These are phyloP conservation scores for Alternaria sp. DNA, from an alignment of 2,329 filamentous ascomycete species.

Conservation along the genomic window DNA sequence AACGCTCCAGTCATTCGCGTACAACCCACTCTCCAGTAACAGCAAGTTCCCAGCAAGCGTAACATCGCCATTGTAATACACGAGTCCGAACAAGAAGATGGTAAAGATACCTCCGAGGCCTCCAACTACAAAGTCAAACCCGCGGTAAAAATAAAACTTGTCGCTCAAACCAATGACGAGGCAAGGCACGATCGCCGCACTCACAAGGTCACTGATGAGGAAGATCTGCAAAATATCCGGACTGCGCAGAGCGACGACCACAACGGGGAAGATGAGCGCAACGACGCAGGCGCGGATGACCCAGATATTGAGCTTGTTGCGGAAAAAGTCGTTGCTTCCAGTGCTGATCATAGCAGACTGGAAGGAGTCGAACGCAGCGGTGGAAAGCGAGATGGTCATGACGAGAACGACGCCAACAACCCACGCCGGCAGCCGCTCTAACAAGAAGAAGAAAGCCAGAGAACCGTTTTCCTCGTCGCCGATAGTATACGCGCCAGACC, in stretches of 20 bases:
- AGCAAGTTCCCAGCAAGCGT: slow-evolving; percentile 71
- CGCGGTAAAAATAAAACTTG: slow-evolving; percentile 74
- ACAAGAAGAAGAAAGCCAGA: slow-evolving; percentile 77
- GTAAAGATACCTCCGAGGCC: slow-evolving; percentile 79
- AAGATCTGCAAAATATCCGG: slow-evolving; percentile 82
- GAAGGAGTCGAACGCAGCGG: slow-evolving; percentile 79
- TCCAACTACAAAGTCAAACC: slow-evolving; percentile 81
- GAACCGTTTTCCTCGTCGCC: slow-evolving; percentile 69
- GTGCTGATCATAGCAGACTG: slow-evolving; percentile 88
- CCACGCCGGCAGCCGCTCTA: slow-evolving; percentile 77
- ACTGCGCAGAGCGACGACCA: slow-evolving; percentile 76
- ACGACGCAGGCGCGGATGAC: slow-evolving; percentile 74
- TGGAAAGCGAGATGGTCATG: slow-evolving; percentile 80
- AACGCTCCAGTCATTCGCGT: slow-evolving; percentile 78
- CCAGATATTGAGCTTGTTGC: slow-evolving; percentile 80
- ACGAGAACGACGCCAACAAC: slow-evolving; percentile 83
- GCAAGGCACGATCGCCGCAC: slow-evolving; percentile 77
- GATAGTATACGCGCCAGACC: slow-evolving; percentile 76
- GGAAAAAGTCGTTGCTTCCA: slow-evolving; percentile 83
- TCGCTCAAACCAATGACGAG: slow-evolving; percentile 76
- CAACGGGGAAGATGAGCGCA: slow-evolving; percentile 74
- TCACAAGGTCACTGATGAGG: slow-evolving; percentile 81
- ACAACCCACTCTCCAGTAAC: slow-evolving; percentile 76
- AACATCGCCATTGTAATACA: slow-evolving; percentile 78
- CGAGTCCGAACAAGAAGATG: slow-evolving; percentile 80